Evolutionary conservation across 176 grass and related monocot genomes (phyloP).

Genomic region (Eragrostis nindensis): DNA sequence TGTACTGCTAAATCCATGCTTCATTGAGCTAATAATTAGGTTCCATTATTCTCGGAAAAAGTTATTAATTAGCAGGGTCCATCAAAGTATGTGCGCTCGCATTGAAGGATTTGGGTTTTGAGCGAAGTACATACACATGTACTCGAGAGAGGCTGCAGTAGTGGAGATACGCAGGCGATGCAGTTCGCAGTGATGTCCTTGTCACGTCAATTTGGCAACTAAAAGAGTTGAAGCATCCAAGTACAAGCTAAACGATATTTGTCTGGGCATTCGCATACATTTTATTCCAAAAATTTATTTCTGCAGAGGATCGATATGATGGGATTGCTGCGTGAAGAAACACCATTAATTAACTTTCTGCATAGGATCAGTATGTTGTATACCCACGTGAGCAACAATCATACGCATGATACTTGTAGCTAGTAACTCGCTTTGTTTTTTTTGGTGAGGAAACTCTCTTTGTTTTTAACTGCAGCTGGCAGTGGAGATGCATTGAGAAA

Average conservation of each 20-base stretch:
- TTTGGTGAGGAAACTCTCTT: no score
- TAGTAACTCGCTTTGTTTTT: no score
- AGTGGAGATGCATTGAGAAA: no score
- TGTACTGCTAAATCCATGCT: not conserved
- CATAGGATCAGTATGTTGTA: not conserved
- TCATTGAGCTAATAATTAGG: not conserved
- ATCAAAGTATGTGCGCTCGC: not conserved
- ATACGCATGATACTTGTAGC: no score
- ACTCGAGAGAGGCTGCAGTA: conserved; percentile 17
- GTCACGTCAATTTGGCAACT: conserved; percentile 2
- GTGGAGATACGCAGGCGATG: not conserved
- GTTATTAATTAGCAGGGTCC: not conserved
- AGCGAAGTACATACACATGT: conserved; percentile 9
- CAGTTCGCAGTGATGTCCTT: conserved; percentile 25
- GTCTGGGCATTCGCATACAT: not conserved
- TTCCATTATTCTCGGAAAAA: not conserved
- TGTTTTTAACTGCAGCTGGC: no score
- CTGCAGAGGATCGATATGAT: not conserved
- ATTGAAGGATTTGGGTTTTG: conserved; percentile 3
- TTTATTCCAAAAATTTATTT: not conserved
- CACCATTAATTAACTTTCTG: not conserved
- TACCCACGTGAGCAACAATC: no score
- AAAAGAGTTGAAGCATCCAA: conserved; percentile 6
- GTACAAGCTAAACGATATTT: conserved; percentile 2
- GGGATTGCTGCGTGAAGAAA: no score